Percentiles rank a stretch among this genome's conserved stretches.
These are phyloP conservation scores for Ascochyta fabae DNA, from an alignment of 2,329 filamentous ascomycete species.

Conservation along the genomic window DNA sequence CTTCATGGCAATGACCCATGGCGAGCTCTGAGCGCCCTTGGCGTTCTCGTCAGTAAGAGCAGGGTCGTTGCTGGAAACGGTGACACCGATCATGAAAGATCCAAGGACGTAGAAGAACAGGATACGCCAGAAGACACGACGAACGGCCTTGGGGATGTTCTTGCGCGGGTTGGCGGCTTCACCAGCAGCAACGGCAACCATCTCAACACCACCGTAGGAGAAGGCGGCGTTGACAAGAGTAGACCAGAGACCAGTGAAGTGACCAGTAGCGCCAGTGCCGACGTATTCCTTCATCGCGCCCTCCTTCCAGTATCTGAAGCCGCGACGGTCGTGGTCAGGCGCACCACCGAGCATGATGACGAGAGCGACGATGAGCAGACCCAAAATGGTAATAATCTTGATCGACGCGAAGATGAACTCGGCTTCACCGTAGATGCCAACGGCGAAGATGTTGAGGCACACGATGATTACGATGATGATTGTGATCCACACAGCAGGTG, in stretches of 20 bases:
- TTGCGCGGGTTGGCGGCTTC: slow-evolving; percentile 47
- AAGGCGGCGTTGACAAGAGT: slow-evolving; percentile 62
- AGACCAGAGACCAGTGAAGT: slow-evolving; percentile 66
- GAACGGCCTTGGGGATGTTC: slow-evolving; percentile 61
- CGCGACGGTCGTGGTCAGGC: slow-evolving; percentile 48
- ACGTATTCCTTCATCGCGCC: slow-evolving; percentile 59
- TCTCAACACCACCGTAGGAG: slow-evolving; percentile 47
- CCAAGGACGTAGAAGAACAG: slow-evolving; percentile 61
- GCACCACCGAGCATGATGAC: slow-evolving; percentile 48
- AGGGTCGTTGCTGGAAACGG: slow-evolving; percentile 62
- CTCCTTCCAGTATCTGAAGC: slow-evolving; percentile 73
- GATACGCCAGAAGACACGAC: slow-evolving; percentile 62
- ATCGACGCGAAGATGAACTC: slow-evolving; percentile 58
- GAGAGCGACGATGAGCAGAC: slow-evolving; percentile 38
- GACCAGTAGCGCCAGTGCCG: slow-evolving; percentile 64
- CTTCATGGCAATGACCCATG: slow-evolving; percentile 69
- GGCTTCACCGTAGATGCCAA: slow-evolving; percentile 53
- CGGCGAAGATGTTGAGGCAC: slow-evolving; percentile 45
- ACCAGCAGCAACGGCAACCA: slow-evolving; percentile 48
- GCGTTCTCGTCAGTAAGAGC: slow-evolving; percentile 56
- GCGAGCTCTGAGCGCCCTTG: slow-evolving; percentile 45
- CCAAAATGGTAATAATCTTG: slow-evolving; percentile 53
- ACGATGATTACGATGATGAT: slow-evolving; percentile 47
- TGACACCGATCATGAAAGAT: slow-evolving; percentile 64
- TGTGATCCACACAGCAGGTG: slow-evolving; percentile 44